Evolutionary conservation across 768 basidiomycete genomes (phyloP).

Genomic region (Suillus brevipes): DNA sequence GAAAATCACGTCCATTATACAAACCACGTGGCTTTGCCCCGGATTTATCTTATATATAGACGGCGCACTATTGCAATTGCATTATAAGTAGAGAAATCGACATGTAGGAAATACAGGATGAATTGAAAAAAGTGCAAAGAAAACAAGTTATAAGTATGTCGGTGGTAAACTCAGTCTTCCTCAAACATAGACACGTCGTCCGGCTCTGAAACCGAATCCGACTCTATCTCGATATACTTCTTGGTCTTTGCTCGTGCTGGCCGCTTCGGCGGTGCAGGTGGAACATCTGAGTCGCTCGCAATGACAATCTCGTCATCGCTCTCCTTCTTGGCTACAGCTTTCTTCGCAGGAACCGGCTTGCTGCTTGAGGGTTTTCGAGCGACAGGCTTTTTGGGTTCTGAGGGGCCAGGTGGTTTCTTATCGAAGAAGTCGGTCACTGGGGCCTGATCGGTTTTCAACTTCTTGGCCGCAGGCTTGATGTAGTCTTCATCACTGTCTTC

Average conservation of each 20-base stretch:
- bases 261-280: conserved; percentile 46
- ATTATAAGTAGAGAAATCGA: background rate
- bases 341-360: conserved; percentile 60
- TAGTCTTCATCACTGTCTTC: conserved; percentile 42
- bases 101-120: background rate
- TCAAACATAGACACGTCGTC: conserved; percentile 50
- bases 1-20: conserved; percentile 1
- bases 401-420: conserved; percentile 38
- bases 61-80: background rate
- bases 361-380: conserved; percentile 56
- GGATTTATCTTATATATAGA: background rate
- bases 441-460: conserved; percentile 43
- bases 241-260: conserved; percentile 50
- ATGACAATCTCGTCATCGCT: conserved; percentile 47
- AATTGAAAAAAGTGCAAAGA: background rate
- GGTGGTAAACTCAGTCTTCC: conserved; percentile 34
- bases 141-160: conserved; percentile 2
- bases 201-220: conserved; percentile 48
- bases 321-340: conserved; percentile 41
- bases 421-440: conserved; percentile 62
- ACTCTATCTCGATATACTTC: conserved; percentile 64
- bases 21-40: conserved; percentile 4
- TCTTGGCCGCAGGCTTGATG: conserved; percentile 54
- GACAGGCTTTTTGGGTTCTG: conserved; percentile 41
- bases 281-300: conserved; percentile 43